Percentiles rank a stretch among this genome's conserved stretches.
These are phyloP conservation scores for Ophiocordyceps camponoti-leonardi DNA, from an alignment of 2,329 filamentous ascomycete genomes.

Conservation along the genomic window DNA sequence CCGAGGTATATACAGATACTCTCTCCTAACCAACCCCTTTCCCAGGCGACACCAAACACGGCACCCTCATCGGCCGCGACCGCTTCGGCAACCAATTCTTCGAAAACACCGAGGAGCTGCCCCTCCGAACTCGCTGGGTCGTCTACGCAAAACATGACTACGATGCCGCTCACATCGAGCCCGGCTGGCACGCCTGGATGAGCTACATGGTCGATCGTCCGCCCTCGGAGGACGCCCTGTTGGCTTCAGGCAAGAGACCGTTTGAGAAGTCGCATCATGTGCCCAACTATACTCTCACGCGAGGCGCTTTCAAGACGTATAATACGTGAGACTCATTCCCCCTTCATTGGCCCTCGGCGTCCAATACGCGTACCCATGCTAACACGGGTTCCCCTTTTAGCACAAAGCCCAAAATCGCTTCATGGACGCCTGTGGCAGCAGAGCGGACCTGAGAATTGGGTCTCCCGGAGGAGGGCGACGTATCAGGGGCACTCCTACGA, in stretches of 20 bases:
- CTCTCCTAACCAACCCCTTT: background rate
- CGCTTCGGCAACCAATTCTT: constrained; percentile 94
- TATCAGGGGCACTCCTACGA: background rate
- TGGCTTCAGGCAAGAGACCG: constrained; percentile 46
- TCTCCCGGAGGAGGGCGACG: background rate
- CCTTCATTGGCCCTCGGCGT: too few relatives aligned
- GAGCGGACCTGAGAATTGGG: constrained; percentile 10
- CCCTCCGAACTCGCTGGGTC: constrained; percentile 92
- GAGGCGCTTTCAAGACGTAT: constrained; percentile 80
- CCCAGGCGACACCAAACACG: constrained; percentile 92
- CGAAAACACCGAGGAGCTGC: constrained; percentile 90
- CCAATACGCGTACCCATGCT: background rate
- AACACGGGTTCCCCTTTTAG: constrained; percentile 12
- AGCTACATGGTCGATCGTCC: constrained; percentile 83
- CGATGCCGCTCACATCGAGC: constrained; percentile 74
- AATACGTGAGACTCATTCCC: constrained; percentile 58
- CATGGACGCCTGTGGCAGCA: constrained; percentile 31
- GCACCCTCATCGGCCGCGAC: constrained; percentile 69
- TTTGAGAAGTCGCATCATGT: constrained; percentile 63
- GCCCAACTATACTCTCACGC: constrained; percentile 57
- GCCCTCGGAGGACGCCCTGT: constrained; percentile 56
- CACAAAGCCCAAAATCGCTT: constrained; percentile 32
- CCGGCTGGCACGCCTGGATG: constrained; percentile 97
- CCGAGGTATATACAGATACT: background rate
- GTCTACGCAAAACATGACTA: constrained; percentile 84